These are phyloP conservation scores for Starmerella stellata DNA, from an alignment of 805 yeast genomes.

Conservation along the genomic window DNA sequence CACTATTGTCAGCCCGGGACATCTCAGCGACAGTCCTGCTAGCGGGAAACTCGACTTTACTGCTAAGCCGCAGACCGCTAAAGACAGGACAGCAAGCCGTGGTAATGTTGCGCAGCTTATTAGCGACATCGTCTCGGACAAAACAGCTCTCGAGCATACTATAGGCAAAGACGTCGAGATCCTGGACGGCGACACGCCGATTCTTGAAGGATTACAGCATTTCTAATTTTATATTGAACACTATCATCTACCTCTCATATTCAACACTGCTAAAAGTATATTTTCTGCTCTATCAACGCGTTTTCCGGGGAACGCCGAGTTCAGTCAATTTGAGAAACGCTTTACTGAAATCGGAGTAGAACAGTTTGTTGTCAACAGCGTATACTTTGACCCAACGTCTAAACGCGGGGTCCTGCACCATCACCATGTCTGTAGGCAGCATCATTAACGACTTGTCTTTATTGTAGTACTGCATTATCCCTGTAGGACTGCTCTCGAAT, in stretches of 20 bases:
- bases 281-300: too few relatives aligned
- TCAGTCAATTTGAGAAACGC: slow-evolving; percentile 59
- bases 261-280: too few relatives aligned
- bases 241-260: too few relatives aligned
- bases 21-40: slow-evolving; percentile 26
- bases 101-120: slow-evolving; percentile 40
- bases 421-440: slow-evolving; percentile 66
- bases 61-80: slow-evolving; percentile 11
- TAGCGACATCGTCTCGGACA: slow-evolving; percentile 8
- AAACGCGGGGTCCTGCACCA: slow-evolving; percentile 44
- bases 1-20: slow-evolving; percentile 42
- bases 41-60: slow-evolving; percentile 29
- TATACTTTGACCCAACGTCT: slow-evolving; percentile 43
- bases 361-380: slow-evolving; percentile 45
- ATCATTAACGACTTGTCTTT: slow-evolving; percentile 59
- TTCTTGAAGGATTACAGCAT: slow-evolving; percentile 7
- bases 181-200: slow-evolving; percentile 14
- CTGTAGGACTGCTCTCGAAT: slow-evolving; percentile 24
- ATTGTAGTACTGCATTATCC: slow-evolving; percentile 25
- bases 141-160: slow-evolving; percentile 9
- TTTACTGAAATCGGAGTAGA: slow-evolving; percentile 43
- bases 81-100: slow-evolving; percentile 23
- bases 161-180: slow-evolving; percentile 11
- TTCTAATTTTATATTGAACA: neutral
- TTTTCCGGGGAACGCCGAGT: slow-evolving; percentile 46